Evolutionary conservation across 2,329 filamentous ascomycete genomes (phyloP), one percentile per base, ranked within the genome.

Genomic region (Pezicula carpinea): DNA sequence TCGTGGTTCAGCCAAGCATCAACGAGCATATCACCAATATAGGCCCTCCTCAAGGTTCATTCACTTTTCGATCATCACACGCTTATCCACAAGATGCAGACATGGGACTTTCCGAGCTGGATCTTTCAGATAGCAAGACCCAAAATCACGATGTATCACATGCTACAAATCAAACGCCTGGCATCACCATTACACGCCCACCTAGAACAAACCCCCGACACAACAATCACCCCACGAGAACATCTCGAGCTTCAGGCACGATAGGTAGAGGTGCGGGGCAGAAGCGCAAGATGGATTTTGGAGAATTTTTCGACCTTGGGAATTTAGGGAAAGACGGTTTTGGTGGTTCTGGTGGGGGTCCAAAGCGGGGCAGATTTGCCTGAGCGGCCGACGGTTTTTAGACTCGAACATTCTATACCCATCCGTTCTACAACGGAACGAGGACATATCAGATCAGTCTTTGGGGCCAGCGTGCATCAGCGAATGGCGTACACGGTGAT

Each of bases 221-320:
- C 44, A 59, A 54, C 41, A 62, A 53, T 33, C 58, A 58, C 41
- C 45, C 54, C 21, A 41, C 49, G 39, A 51, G 63, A 43, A 52
- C 38, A 33, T 40, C 56, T 6, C 57, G 59, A 48, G 44, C 51
- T 23, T 33, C 51, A 18, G 53, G 33, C 6, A 50, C 56, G 4
- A 56, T 87, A 7, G 81, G 82, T 4, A 76, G 76, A 49, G 82
- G 80, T 6, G 79, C 84, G 7, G 87, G 87, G 2, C 76, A 81
- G 56, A 92, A 92, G 65, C 77, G 87, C 35, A 79, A 85, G 58
- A 76, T 88, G 56, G 85, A 87, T 57, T 77, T 87, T 58, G 79
- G 81, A 19, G 87, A 91, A 59, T 82, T 89, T 45, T 90, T 90
- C 61, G 85, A 89, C 59, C 70, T 87, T 6, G 79, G 80, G 44